Percentiles rank a stretch among this genome's conserved stretches.
phyloP scores from a whole-genome alignment of 1,139 yeast species.

The Trichomonascaceae sp. region DNA sequence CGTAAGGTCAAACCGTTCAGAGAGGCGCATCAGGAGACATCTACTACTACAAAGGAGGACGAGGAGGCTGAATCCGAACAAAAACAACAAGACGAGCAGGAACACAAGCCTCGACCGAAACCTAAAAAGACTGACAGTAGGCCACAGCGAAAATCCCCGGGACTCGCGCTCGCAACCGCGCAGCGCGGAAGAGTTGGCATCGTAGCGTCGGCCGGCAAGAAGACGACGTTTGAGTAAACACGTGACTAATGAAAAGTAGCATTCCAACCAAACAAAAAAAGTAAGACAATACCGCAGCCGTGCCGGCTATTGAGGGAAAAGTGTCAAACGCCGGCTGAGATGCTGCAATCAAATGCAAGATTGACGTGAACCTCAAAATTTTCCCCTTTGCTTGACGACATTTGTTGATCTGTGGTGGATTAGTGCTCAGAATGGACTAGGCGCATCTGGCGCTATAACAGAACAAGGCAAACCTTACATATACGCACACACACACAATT shows the following conservation, averaged over 20 bases:
- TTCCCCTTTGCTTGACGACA: no score
- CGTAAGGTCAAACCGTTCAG: conserved; percentile 31
- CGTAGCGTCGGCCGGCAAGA: conserved; percentile 84
- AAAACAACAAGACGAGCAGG: neutral
- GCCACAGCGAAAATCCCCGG: conserved; percentile 38
- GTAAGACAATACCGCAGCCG: no score
- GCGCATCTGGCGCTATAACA: no score
- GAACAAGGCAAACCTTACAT: no score
- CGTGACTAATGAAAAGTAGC: neutral
- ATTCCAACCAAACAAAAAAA: no score
- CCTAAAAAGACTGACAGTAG: conserved; percentile 32
- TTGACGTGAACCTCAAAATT: no score
- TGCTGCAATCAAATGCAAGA: no score
- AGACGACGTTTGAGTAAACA: conserved; percentile 43
- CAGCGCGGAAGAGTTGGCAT: conserved; percentile 86
- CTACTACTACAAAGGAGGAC: conserved; percentile 4
- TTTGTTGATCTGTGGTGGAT: no score
- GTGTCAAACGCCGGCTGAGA: no score
- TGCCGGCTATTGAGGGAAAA: no score
- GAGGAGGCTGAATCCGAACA: conserved; percentile 9
- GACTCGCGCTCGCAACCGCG: conserved; percentile 78
- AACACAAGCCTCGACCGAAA: conserved; percentile 6
- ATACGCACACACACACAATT: no score
- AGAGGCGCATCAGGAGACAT: conserved; percentile 1
- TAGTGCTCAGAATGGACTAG: no score